Conservation (phyloP, 2,329 filamentous ascomycete species). For the Rugonectria rugulosa region DNA sequence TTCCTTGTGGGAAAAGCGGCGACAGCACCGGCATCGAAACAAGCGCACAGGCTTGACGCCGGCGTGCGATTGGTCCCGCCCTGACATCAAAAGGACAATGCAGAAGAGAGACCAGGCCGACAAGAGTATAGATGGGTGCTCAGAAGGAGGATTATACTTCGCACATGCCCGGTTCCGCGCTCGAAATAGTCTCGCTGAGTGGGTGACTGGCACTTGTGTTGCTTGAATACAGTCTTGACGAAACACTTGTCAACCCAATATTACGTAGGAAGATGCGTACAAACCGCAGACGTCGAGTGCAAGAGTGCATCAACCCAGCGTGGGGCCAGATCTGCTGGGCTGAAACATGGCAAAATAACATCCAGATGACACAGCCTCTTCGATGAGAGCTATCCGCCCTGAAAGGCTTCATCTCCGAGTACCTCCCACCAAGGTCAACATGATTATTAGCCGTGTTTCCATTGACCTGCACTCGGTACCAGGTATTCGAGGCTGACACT, state of each 20-base stretch:
- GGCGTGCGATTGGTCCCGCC: slow-evolving; percentile 10
- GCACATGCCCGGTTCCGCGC: not conserved
- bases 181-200: not conserved
- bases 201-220: not conserved
- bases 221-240: not conserved
- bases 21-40: not conserved
- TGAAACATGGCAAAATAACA: not conserved
- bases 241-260: not conserved
- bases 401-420: no score
- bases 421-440: no score
- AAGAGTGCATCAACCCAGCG: not conserved
- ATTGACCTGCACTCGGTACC: no score
- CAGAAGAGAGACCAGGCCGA: slow-evolving; percentile 7
- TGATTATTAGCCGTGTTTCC: no score
- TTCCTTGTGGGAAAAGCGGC: slow-evolving; percentile 7
- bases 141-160: not conserved
- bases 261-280: not conserved
- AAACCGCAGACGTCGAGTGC: not conserved
- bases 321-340: not conserved
- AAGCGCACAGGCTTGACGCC: not conserved
- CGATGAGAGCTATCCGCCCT: not conserved
- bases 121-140: not conserved
- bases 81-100: slow-evolving; percentile 9
- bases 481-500: no score
- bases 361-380: not conserved